Conservation (phyloP, 2,329 filamentous ascomycete genomes). For the Beauveria bassiana region DNA sequence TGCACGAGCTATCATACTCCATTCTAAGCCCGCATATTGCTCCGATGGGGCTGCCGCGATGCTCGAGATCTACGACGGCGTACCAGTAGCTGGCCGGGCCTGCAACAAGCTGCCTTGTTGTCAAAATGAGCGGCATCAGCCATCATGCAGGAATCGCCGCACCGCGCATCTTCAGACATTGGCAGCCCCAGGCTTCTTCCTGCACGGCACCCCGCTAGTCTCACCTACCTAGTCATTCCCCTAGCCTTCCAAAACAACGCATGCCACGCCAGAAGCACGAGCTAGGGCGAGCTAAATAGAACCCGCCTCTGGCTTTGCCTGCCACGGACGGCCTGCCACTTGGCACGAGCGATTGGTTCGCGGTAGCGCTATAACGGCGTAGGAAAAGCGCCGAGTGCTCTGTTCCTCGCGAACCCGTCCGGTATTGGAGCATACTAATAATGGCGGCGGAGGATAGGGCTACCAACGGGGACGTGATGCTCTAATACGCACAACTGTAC, state of each 20-base stretch:
- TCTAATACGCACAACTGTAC: neutral
- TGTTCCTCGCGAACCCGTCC: neutral
- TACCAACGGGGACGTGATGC: neutral
- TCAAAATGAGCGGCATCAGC: constrained; percentile 5
- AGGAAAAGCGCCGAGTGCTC: neutral
- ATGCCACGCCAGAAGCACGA: constrained; percentile 4
- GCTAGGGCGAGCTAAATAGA: constrained; percentile 4
- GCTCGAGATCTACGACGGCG: constrained; percentile 9
- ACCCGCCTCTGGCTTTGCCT: constrained; percentile 5
- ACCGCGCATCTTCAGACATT: constrained; percentile 3
- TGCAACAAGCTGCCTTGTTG: neutral
- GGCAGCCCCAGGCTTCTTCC: neutral
- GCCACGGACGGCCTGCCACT: neutral
- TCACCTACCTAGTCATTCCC: neutral
- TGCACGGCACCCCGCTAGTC: constrained; percentile 5
- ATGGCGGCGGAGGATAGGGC: neutral
- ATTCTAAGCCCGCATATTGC: constrained; percentile 9
- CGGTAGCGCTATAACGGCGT: constrained; percentile 2
- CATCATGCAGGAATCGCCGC: constrained; percentile 9
- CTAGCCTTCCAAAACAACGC: constrained; percentile 5
- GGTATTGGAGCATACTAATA: neutral
- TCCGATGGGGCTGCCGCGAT: constrained; percentile 10
- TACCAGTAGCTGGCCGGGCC: constrained; percentile 6
- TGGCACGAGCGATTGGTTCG: constrained; percentile 1
- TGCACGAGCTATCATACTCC: neutral